Base-by-base conservation (phyloP, 257 asterid species). In the Salvia miltiorrhiza region DNA sequence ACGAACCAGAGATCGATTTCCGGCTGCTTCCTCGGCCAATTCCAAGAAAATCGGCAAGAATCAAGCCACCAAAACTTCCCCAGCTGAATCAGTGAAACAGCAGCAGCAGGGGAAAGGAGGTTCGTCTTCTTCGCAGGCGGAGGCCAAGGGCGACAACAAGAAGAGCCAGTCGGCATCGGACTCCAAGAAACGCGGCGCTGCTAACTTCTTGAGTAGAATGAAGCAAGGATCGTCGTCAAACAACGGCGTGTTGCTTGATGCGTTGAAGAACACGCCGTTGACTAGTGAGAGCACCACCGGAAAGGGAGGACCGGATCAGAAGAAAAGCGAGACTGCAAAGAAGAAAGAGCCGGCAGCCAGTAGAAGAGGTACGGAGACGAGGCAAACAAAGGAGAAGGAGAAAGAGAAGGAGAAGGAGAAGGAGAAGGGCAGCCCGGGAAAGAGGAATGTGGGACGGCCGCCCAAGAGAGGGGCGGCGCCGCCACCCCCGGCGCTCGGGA, bases 111-210 rank as follows among this genome's bases (percentile, higher is more conserved):
- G 65, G 8, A 79, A 77, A 63, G 85, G 84, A 64, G 86, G 79
- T 14, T 69, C 86, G 2, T 81, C 88, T 14, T 81, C 88, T 9
- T 66, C 80, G 20, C 74, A 75, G 2, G 60, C 74, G 1, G 85
- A 81, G 61, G 57, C 80, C 11, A 86, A 82, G 57, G 39, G 57
- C 35, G 88, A 82, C 13, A 79, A 32, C 66, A 85, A 79, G 75
- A 82, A 79, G 77, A 79, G 65, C 65, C 86, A 65, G 30, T 39
- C 84, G 5, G 61, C 69, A 1, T 70, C 68, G 0, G 93, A 87
- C 53, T 81, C 87, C 7, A 87, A 87, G 81, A 87, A 84, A 72
- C 82, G 87, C 7, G 82, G 90, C 0, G 93, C 88, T 0, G 85
- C 88, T 1, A 81, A 78, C 65, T 87, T 87, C 87, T 79, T 87